Base-by-base conservation (phyloP, 495 filamentous ascomycete species). In the Penicillium riverlandense region DNA sequence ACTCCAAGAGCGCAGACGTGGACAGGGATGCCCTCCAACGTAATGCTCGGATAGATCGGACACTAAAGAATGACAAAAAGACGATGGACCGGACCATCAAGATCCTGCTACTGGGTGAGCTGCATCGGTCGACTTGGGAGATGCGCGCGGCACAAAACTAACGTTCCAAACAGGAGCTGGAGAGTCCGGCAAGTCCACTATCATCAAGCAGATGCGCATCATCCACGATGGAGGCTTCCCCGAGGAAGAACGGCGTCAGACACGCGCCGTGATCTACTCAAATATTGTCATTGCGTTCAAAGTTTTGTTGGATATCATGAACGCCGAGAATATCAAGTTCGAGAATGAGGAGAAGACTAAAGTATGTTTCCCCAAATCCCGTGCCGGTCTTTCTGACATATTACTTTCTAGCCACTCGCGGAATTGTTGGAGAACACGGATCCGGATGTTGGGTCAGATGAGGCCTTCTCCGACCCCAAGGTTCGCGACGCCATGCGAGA, bases 151-250 rank as follows among this genome's bases (percentile, higher is more conserved):
- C 14, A 44, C 47, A 13, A 30, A 36, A 33, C 58, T 57, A 32
- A 50, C 41, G 9, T 13, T 15, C 16, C 32, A 6, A 44, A 10
- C 37, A 97, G 92, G 92, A 61, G 92, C 92, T 55, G 92, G 92
- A 56, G 92, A 98, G 70, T 95, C 89, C 28, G 92, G 92, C 35
- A 98, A 98, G 63, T 98, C 92, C 7, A 98, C 92, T 6, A 90
- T 98, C 47, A 78, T 98, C 41, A 98, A 98, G 72, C 92, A 98
- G 75, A 98, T 98, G 92, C 90, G 91, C 58, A 83, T 98, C 65
- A 97, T 98, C 54, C 90, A 98, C 59, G 84, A 88, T 34, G 79
- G 88, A 61, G 92, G 94, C 14, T 97, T 96, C 63, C 87, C 85
- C 35, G 82, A 90, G 52, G 84, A 81, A 51, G 92, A 98, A 63